These are phyloP conservation scores for Pyrenochaeta sp. DNA, from an alignment of 2,329 filamentous ascomycete species.

Conservation along the genomic window DNA sequence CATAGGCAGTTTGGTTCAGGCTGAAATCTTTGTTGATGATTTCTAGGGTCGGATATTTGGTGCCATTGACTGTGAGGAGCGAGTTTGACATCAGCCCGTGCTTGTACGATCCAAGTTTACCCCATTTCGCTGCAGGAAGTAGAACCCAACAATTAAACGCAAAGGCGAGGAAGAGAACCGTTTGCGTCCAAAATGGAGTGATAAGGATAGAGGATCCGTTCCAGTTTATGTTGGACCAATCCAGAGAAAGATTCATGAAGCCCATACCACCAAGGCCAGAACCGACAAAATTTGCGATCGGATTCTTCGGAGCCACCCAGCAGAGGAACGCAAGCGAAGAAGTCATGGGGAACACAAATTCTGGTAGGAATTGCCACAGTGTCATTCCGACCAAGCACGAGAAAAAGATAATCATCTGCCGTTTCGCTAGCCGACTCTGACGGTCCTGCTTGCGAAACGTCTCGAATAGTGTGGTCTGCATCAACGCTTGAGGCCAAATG, in stretches of 20 bases:
- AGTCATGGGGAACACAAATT: slow-evolving; percentile 68
- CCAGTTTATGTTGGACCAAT: slow-evolving; percentile 68
- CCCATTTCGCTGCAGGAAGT: slow-evolving; percentile 67
- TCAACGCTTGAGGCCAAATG: slow-evolving; percentile 60
- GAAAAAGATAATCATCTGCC: slow-evolving; percentile 67
- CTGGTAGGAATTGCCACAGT: slow-evolving; percentile 69
- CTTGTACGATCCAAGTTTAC: slow-evolving; percentile 61
- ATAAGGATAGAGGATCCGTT: slow-evolving; percentile 55
- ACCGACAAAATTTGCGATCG: slow-evolving; percentile 67
- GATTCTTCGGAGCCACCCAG: slow-evolving; percentile 68
- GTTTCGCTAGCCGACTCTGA: slow-evolving; percentile 59
- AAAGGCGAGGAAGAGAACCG: slow-evolving; percentile 64
- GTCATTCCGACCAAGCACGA: slow-evolving; percentile 61
- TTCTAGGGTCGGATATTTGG: slow-evolving; percentile 54
- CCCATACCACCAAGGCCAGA: slow-evolving; percentile 70
- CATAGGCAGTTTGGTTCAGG: slow-evolving; percentile 59
- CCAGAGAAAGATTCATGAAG: slow-evolving; percentile 66
- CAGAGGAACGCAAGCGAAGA: slow-evolving; percentile 69
- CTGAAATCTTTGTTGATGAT: slow-evolving; percentile 55
- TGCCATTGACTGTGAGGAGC: slow-evolving; percentile 61
- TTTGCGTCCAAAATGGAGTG: slow-evolving; percentile 67
- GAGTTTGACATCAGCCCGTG: slow-evolving; percentile 67
- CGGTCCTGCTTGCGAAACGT: slow-evolving; percentile 63
- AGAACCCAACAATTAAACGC: slow-evolving; percentile 66
- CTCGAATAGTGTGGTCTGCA: slow-evolving; percentile 68